Percentiles rank a stretch among this genome's conserved stretches.
These are phyloP conservation scores for Akebia trifoliata DNA, from an alignment of 164 flowering plant species.

Conservation along the genomic window DNA sequence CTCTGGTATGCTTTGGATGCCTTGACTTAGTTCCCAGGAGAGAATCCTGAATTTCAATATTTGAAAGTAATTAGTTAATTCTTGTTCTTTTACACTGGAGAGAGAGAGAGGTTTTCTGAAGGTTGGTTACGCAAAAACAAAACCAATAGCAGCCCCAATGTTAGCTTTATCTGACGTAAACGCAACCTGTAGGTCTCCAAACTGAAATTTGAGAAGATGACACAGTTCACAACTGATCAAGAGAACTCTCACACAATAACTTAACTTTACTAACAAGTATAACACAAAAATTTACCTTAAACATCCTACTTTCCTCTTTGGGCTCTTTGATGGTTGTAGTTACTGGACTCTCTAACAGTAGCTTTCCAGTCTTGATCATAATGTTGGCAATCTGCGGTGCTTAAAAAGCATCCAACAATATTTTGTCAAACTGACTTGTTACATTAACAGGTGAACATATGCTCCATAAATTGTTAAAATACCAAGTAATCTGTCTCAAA, in stretches of 20 bases:
- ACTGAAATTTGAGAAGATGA: conserved; percentile 42
- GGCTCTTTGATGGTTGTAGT: conserved; percentile 35
- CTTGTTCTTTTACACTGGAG: background rate
- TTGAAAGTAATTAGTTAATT: background rate
- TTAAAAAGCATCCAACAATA: conserved; percentile 15
- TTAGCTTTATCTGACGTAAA: conserved; percentile 65
- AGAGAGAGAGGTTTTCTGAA: background rate
- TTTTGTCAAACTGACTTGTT: background rate
- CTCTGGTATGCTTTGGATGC: conserved; percentile 73
- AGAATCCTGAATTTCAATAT: conserved; percentile 44
- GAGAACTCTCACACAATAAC: background rate
- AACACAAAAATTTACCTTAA: conserved; percentile 48
- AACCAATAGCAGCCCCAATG: conserved; percentile 71
- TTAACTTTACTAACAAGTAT: background rate
- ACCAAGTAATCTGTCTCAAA: background rate
- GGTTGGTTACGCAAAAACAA: conserved; percentile 60
- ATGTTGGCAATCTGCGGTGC: conserved; percentile 65
- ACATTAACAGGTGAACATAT: background rate
- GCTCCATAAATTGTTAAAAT: background rate
- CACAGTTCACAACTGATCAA: background rate
- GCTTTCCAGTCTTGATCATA: conserved; percentile 63
- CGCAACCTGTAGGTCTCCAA: conserved; percentile 88
- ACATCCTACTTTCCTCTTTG: conserved; percentile 47
- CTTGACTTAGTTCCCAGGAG: conserved; percentile 76
- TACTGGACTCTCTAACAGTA: conserved; percentile 45